Base-by-base conservation (phyloP, 495 filamentous ascomycete genomes). In the Penicillium turbatum region DNA sequence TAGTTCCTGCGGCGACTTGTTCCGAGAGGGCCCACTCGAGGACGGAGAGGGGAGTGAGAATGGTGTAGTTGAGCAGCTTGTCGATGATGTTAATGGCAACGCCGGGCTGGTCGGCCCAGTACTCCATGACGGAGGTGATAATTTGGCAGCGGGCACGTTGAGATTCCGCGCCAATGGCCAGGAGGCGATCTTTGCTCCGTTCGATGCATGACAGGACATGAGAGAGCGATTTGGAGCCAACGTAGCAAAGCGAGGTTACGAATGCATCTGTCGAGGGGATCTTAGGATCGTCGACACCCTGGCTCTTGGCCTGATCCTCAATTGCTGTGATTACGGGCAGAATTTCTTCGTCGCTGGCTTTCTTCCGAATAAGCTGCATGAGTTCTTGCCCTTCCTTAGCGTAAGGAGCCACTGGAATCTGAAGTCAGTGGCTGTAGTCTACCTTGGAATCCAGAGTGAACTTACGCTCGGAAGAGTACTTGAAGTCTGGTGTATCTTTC, bases 11-110 rank as follows among this genome's bases (percentile, higher is more conserved):
- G 17, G 78, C 80, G 16, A 84, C 67, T 42, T 80, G 73, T 53
- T 86, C 80, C 27, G 79, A 72, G 3, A 97, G 70, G 1, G 87
- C 90, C 95, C 95, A 99, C 63, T 92, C 82, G 53, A 96, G 78
- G 37, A 99, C 91, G 27, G 82, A 82, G 31, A 80, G 69, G 0
- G 93, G 93, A 9, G 82, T 87, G 7, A 99, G 79, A 55, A 99
- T 95, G 32, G 87, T 90, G 75, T 97, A 99, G 67, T 99, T 99
- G 26, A 99, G 85, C 4, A 99, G 79, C 72, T 96, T 97, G 76
- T 99, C 93, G 50, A 97, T 80, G 60, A 99, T 92, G 61, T 87
- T 88, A 62, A 97, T 86, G 29, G 91, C 95, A 37, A 96, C 85
- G 30, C 93, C 93, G 0, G 93, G 90, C 57, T 97, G 93, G 48